These are phyloP conservation scores for Astraeus odoratus DNA, from an alignment of 768 basidiomycete genomes.

Conservation along the genomic window DNA sequence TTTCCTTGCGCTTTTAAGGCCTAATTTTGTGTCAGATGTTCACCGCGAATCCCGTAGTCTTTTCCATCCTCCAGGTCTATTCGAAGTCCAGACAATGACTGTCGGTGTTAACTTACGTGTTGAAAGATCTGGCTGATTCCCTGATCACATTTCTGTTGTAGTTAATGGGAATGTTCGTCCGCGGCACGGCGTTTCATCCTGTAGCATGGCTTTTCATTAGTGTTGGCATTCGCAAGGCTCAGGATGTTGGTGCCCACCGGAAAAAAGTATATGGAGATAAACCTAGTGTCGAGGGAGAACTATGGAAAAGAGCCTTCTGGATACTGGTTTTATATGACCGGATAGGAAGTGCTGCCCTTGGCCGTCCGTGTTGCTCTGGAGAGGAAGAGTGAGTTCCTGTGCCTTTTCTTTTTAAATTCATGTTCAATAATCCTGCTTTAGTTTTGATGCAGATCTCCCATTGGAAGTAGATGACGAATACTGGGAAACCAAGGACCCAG, in stretches of 20 bases:
- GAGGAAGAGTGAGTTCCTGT: slow-evolving; percentile 58
- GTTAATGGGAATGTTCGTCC: slow-evolving; percentile 51
- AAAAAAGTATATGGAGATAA: slow-evolving; percentile 45
- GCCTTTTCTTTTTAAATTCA: neutral
- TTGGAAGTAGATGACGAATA: slow-evolving; percentile 79
- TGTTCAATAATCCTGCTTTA: slow-evolving; percentile 24
- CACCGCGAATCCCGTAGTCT: slow-evolving; percentile 44
- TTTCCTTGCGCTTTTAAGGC: neutral
- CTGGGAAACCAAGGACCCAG: slow-evolving; percentile 53
- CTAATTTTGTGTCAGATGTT: slow-evolving; percentile 34
- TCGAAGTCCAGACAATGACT: slow-evolving; percentile 56
- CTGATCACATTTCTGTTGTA: slow-evolving; percentile 19
- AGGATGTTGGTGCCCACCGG: slow-evolving; percentile 74
- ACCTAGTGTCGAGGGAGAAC: slow-evolving; percentile 52
- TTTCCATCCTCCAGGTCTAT: slow-evolving; percentile 50
- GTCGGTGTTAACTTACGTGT: slow-evolving; percentile 25
- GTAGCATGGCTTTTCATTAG: slow-evolving; percentile 50
- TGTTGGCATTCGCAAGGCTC: slow-evolving; percentile 53
- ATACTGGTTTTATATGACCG: slow-evolving; percentile 57
- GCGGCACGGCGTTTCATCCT: slow-evolving; percentile 41
- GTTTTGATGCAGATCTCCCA: slow-evolving; percentile 78
- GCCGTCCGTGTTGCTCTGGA: slow-evolving; percentile 47
- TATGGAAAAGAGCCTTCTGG: slow-evolving; percentile 81
- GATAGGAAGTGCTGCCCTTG: slow-evolving; percentile 43
- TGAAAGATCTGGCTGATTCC: neutral